These are phyloP conservation scores for Xylariomycetidae sp. DNA, from an alignment of 2,329 filamentous ascomycete species.

Conservation along the genomic window DNA sequence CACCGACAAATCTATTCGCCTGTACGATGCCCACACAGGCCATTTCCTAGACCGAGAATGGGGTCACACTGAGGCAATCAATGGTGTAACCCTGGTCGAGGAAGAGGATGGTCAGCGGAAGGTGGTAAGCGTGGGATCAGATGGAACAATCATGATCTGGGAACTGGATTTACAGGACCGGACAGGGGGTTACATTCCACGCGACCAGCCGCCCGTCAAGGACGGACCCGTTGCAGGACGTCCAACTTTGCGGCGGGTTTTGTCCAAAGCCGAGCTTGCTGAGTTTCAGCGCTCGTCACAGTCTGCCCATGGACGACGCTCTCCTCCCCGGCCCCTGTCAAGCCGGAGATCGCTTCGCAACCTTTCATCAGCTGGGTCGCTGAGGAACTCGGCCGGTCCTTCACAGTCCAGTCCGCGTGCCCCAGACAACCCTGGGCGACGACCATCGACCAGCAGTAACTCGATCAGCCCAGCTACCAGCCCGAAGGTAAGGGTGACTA, in stretches of 20 bases:
- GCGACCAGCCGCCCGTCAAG: constrained; percentile 51
- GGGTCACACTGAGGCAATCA: constrained; percentile 92
- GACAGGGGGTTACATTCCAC: constrained; percentile 33
- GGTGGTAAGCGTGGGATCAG: constrained; percentile 69
- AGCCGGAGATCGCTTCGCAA: constrained; percentile 50
- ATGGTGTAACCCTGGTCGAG: constrained; percentile 69
- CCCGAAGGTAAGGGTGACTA: constrained; percentile 42
- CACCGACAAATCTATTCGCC: constrained; percentile 88
- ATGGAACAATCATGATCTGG: constrained; percentile 83
- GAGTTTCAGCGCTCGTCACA: constrained; percentile 60
- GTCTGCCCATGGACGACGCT: constrained; percentile 38
- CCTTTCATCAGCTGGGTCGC: constrained; percentile 28
- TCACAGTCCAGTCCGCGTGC: constrained; percentile 36
- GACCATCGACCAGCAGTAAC: constrained; percentile 37
- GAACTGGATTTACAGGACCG: constrained; percentile 45
- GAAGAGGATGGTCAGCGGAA: constrained; percentile 48
- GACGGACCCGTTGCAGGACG: constrained; percentile 46
- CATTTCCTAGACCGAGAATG: constrained; percentile 80
- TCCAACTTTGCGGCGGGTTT: constrained; percentile 74
- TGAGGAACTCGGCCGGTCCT: constrained; percentile 34
- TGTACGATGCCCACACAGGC: constrained; percentile 78
- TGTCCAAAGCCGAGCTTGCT: constrained; percentile 81
- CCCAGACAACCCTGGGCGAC: constrained; percentile 41
- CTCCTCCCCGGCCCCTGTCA: constrained; percentile 48
- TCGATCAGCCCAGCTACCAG: constrained; percentile 44